These are phyloP conservation scores for Chrysopogon serrulatus DNA, from an alignment of 176 grass and related monocot species.

Conservation along the genomic window DNA sequence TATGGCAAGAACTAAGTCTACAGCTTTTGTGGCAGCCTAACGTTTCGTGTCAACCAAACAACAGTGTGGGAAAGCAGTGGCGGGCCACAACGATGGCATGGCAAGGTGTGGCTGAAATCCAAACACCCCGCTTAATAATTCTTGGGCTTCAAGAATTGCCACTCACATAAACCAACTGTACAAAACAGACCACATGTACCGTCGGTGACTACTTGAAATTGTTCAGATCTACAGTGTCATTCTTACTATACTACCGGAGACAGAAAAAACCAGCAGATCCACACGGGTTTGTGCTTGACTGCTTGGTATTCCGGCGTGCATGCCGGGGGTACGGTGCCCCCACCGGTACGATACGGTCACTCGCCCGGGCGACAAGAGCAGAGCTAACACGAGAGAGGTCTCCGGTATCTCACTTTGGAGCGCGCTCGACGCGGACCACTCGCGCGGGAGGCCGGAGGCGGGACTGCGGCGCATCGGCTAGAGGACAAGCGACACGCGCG, in stretches of 20 bases:
- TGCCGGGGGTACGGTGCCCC: background rate
- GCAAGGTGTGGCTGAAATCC: no score
- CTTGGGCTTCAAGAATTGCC: no score
- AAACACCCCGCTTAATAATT: no score
- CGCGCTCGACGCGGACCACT: background rate
- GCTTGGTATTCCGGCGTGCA: background rate
- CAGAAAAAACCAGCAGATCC: background rate
- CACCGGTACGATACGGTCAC: conserved; percentile 22
- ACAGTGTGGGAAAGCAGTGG: no score
- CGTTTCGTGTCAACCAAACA: no score
- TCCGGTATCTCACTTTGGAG: background rate
- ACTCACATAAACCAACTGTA: no score
- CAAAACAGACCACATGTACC: no score
- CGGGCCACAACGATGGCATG: no score
- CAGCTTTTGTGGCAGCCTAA: no score
- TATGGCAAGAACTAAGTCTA: no score
- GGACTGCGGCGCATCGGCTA: background rate
- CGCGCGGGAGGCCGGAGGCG: background rate
- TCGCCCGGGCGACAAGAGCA: conserved; percentile 16
- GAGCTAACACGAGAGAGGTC: background rate
- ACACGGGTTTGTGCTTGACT: background rate
- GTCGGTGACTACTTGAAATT: no score
- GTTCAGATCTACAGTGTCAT: background rate
- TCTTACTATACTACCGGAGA: background rate
- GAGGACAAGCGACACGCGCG: background rate